phyloP scores from a whole-genome alignment of 2,329 filamentous ascomycete species.

The Arthrobotrys musiformis region DNA sequence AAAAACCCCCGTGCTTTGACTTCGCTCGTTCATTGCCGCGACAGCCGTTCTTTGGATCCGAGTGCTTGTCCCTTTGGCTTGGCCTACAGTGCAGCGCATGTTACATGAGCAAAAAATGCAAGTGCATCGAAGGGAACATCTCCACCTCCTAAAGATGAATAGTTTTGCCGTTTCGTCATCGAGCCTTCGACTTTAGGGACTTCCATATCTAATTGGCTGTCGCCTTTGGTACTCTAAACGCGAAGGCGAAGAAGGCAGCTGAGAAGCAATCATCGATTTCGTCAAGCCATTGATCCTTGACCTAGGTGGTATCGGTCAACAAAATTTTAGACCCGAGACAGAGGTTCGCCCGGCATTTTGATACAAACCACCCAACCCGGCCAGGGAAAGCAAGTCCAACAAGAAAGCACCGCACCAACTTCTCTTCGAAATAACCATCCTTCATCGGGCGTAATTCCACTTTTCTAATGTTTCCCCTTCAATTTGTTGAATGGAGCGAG shows the following conservation, averaged over 20 bases:
- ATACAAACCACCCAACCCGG: constrained; percentile 45
- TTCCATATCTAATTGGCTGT: constrained; percentile 28
- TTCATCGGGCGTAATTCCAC: constrained; percentile 43
- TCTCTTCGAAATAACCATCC: constrained; percentile 42
- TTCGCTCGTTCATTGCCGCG: constrained; percentile 40
- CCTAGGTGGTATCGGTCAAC: constrained; percentile 52
- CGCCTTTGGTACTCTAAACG: constrained; percentile 7
- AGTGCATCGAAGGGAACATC: constrained; percentile 28
- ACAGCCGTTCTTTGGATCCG: constrained; percentile 32
- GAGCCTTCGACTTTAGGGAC: constrained; percentile 7
- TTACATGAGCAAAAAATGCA: constrained; percentile 34
- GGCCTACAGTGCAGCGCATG: constrained; percentile 27
- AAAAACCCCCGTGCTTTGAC: constrained; percentile 17
- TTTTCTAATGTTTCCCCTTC: constrained; percentile 15
- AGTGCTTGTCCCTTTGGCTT: constrained; percentile 26
- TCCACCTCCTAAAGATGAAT: constrained; percentile 42
- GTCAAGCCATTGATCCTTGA: constrained; percentile 49
- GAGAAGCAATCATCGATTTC: constrained; percentile 35
- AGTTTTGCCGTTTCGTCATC: constrained; percentile 54
- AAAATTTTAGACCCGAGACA: constrained; percentile 53
- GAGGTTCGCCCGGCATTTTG: constrained; percentile 54
- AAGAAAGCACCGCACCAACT: constrained; percentile 55
- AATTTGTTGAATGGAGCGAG: constrained; percentile 30
- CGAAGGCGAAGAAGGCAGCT: constrained; percentile 53
- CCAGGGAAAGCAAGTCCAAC: constrained; percentile 56